These are phyloP conservation scores for Dendrostoma leiphaemia DNA, from an alignment of 2,329 filamentous ascomycete species.

Conservation along the genomic window DNA sequence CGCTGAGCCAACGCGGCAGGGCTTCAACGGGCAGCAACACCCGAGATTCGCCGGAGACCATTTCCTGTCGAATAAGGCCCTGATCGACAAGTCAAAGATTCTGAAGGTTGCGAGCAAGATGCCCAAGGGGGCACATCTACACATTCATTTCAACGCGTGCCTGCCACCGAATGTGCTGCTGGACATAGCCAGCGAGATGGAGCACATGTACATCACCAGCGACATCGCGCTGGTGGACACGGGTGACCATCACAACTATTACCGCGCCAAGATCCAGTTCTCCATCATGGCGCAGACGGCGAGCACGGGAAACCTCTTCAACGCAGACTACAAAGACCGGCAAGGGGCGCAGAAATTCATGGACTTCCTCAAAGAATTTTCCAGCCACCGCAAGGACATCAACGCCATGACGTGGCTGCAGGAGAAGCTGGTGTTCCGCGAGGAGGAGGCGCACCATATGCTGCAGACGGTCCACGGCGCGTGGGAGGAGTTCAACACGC, in stretches of 20 bases:
- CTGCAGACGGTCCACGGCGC: constrained; percentile 48
- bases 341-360: constrained; percentile 42
- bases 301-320: constrained; percentile 45
- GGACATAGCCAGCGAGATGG: constrained; percentile 50
- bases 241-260: constrained; percentile 42
- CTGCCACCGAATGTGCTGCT: constrained; percentile 60
- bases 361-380: constrained; percentile 38
- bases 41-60: constrained; percentile 51
- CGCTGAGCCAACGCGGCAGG: constrained; percentile 28
- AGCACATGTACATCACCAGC: constrained; percentile 70
- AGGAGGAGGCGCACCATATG: constrained; percentile 56
- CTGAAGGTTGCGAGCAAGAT: constrained; percentile 55
- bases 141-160: constrained; percentile 78
- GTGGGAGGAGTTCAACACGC: constrained; percentile 54
- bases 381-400: constrained; percentile 22
- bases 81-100: constrained; percentile 56
- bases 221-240: constrained; percentile 44
- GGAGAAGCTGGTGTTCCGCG: constrained; percentile 60
- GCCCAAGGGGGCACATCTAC: constrained; percentile 72
- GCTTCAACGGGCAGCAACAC: constrained; percentile 44
- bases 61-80: constrained; percentile 53
- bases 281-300: constrained; percentile 43
- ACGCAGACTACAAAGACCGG: constrained; percentile 39
- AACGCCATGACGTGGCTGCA: constrained; percentile 53
- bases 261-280: constrained; percentile 61